These are phyloP conservation scores for Chlamydomonas eustigma DNA, from an alignment of 139 green algal species.

Conservation along the genomic window DNA sequence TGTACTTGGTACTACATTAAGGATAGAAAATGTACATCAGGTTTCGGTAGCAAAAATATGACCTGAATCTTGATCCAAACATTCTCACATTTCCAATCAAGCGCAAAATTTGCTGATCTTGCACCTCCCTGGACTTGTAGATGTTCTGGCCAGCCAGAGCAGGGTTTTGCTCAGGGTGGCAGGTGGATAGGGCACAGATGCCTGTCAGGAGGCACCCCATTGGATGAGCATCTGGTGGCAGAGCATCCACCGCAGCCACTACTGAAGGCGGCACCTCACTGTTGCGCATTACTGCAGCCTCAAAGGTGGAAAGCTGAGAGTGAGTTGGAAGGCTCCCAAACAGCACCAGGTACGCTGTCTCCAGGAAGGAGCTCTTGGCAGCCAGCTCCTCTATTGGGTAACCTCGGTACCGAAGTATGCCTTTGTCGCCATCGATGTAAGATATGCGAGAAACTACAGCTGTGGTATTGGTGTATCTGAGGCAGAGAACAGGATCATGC, in stretches of 20 bases:
- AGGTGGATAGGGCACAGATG: conserved; percentile 74
- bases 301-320: conserved; percentile 8
- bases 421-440: conserved; percentile 96
- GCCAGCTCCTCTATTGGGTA: conserved; percentile 96
- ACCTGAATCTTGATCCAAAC: too few relatives aligned
- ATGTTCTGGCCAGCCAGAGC: conserved; percentile 85
- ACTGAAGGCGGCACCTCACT: conserved; percentile 75
- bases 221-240: conserved; percentile 92
- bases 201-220: conserved; percentile 87
- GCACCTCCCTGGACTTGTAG: conserved; percentile 82
- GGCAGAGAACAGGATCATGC: not conserved
- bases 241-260: conserved; percentile 59
- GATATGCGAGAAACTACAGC: conserved; percentile 84
- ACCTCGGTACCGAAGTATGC: conserved; percentile 91
- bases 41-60: too few relatives aligned
- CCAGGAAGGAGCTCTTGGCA: conserved; percentile 77
- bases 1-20: too few relatives aligned
- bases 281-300: conserved; percentile 77
- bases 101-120: conserved; percentile 96
- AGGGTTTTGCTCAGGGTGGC: conserved; percentile 92
- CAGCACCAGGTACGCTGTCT: conserved; percentile 74
- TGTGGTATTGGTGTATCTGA: conserved; percentile 93
- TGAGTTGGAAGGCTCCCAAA: conserved; percentile 58
- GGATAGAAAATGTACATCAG: too few relatives aligned
- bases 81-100: conserved; percentile 76